Evolutionary conservation across 805 yeast genomes (phyloP).

Genomic region (Candida tallmaniae): DNA sequence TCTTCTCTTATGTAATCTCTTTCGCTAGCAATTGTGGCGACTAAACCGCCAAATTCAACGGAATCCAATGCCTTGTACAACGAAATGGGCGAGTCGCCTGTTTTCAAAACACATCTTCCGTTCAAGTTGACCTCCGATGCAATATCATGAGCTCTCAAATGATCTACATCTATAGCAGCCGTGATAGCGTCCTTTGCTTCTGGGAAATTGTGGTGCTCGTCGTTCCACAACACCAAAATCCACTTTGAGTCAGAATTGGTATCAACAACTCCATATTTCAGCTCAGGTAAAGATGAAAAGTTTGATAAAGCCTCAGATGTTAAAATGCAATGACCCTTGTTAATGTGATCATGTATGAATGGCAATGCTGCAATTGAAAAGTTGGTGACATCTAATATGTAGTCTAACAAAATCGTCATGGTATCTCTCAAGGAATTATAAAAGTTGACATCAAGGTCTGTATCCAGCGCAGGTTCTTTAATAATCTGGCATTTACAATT

Average conservation of each 20-base stretch:
- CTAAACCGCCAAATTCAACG: conserved; percentile 47
- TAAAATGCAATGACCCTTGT: conserved; percentile 19
- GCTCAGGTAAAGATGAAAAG: conserved; percentile 25
- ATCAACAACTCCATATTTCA: conserved; percentile 28
- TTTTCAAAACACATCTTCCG: conserved; percentile 48
- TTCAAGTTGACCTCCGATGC: conserved; percentile 44
- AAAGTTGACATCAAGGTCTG: conserved; percentile 13
- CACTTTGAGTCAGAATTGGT: conserved; percentile 30
- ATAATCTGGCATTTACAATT: conserved; percentile 43
- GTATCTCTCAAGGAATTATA: conserved; percentile 20
- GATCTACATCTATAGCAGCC: conserved; percentile 24
- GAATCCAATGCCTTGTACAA: conserved; percentile 30
- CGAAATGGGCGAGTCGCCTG: conserved; percentile 18
- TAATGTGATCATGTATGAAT: conserved; percentile 26
- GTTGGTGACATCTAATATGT: conserved; percentile 40
- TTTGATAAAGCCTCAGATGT: conserved; percentile 26
- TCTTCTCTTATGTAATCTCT: conserved; percentile 49
- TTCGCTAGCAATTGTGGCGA: conserved; percentile 50
- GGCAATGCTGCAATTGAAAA: conserved; percentile 38
- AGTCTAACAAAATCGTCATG: conserved; percentile 35
- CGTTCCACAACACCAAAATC: conserved; percentile 68
- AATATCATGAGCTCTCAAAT: conserved; percentile 24
- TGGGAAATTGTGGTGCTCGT: conserved; percentile 61
- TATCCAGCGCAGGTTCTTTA: conserved; percentile 1
- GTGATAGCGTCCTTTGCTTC: conserved; percentile 49